A percentile compares a stretch with the other conserved stretches of the same genome.
phyloP scores from a whole-genome alignment of 768 basidiomycete genomes.

The Punctularia strigosozonata region DNA sequence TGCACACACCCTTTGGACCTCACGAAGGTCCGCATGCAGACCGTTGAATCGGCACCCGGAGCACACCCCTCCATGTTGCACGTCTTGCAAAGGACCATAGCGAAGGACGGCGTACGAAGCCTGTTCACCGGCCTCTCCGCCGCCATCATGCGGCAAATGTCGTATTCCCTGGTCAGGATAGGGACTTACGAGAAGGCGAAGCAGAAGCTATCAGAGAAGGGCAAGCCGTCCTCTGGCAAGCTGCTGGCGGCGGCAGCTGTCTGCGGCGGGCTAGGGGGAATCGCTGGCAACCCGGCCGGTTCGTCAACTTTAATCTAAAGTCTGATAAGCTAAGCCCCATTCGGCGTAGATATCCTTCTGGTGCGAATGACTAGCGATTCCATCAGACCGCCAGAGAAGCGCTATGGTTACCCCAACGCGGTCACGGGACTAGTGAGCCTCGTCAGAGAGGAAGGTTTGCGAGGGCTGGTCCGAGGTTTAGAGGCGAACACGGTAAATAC shows the following conservation, averaged over 20 bases:
- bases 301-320: conserved; percentile 9
- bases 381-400: conserved; percentile 57
- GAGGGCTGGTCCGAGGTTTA: conserved; percentile 60
- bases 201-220: conserved; percentile 33
- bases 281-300: conserved; percentile 81
- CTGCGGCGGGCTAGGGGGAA: conserved; percentile 72
- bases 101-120: conserved; percentile 57
- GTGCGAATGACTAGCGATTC: conserved; percentile 87
- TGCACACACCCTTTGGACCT: conserved; percentile 79
- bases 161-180: conserved; percentile 78
- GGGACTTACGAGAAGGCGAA: conserved; percentile 78
- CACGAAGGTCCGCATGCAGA: conserved; percentile 79
- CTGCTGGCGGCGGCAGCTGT: conserved; percentile 55
- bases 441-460: conserved; percentile 55
- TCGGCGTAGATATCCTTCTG: conserved; percentile 47
- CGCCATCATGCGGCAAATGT: conserved; percentile 81
- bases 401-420: conserved; percentile 75
- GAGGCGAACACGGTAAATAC: conserved; percentile 62
- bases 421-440: conserved; percentile 57
- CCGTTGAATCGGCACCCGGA: too few relatives aligned
- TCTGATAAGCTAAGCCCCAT: not conserved
- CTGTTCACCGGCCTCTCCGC: conserved; percentile 77
- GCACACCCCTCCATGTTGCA: conserved; percentile 53
- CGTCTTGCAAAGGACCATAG: conserved; percentile 53
- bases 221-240: conserved; percentile 38